Conservation (phyloP, 257 asterid genomes). For the Solanum gandarillasii region DNA sequence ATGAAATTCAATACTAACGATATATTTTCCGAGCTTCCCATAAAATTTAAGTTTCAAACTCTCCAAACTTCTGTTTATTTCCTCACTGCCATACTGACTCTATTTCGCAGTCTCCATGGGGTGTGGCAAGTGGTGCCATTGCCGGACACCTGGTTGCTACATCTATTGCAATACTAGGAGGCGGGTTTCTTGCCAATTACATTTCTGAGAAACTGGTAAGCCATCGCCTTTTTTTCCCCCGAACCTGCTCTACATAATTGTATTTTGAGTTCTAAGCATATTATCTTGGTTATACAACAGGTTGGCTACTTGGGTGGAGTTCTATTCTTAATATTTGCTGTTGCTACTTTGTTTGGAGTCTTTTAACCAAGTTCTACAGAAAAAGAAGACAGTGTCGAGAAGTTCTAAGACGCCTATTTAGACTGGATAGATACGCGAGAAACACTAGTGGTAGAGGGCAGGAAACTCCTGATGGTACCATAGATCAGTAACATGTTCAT, state of each 20-base stretch:
- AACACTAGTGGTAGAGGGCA: not conserved
- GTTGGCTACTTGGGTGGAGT: slow-evolving; percentile 91
- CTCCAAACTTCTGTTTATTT: not conserved
- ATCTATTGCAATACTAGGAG: slow-evolving; percentile 76
- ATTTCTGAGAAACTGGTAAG: slow-evolving; percentile 93
- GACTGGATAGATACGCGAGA: not conserved
- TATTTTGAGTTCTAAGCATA: not conserved
- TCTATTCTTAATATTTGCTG: slow-evolving; percentile 62
- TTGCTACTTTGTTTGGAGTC: slow-evolving; percentile 83
- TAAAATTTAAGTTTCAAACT: not conserved
- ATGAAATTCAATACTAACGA: not conserved
- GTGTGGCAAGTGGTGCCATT: slow-evolving; percentile 96
- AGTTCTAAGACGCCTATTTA: not conserved
- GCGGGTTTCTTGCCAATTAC: slow-evolving; percentile 84
- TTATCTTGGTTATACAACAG: slow-evolving; percentile 25
- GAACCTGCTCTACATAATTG: not conserved
- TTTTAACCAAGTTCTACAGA: slow-evolving; percentile 29
- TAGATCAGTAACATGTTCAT: not conserved
- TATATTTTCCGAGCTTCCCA: not conserved
- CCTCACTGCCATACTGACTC: not conserved
- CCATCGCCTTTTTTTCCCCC: not conserved
- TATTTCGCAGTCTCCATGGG: slow-evolving; percentile 78
- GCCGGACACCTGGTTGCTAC: slow-evolving; percentile 84
- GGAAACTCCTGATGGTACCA: not conserved
- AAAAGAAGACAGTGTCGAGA: not conserved